Evolutionary conservation across 352 stramenopile species (phyloP).

Genomic region (Phytophthora quininea): DNA sequence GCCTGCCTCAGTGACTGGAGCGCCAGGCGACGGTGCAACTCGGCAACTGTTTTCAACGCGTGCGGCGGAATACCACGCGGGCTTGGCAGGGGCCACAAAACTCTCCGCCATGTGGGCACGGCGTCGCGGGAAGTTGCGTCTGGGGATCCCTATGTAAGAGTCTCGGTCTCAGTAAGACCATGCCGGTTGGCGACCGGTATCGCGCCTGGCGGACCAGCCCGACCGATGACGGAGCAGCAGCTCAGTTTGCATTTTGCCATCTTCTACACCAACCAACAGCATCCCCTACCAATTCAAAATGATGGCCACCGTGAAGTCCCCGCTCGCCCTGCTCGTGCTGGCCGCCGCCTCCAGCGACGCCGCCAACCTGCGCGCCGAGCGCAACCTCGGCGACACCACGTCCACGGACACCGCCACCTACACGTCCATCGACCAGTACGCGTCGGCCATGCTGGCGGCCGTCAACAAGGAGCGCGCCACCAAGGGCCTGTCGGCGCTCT

Average conservation of each 20-base stretch:
- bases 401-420: neutral
- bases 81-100: constrained; percentile 11
- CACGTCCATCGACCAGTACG: constrained; percentile 10
- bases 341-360: neutral
- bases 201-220: neutral
- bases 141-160: neutral
- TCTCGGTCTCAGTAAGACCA: neutral
- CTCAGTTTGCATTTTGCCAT: constrained; percentile 6
- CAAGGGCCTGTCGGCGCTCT: constrained; percentile 36
- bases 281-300: neutral
- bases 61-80: constrained; percentile 24
- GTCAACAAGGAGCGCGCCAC: constrained; percentile 58
- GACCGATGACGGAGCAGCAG: neutral
- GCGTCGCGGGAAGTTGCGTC: neutral
- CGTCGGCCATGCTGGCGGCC: constrained; percentile 35
- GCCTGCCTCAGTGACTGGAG: no score
- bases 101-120: constrained; percentile 13
- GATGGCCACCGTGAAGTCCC: neutral
- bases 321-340: neutral
- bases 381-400: neutral
- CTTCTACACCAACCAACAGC: neutral
- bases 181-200: neutral
- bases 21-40: constrained; percentile 9
- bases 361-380: neutral
- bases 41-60: constrained; percentile 28